A percentile compares a stretch with the other conserved stretches of the same genome.
These are phyloP conservation scores for Penicillium robsamsonii DNA, from an alignment of 495 filamentous ascomycete genomes.

Conservation along the genomic window DNA sequence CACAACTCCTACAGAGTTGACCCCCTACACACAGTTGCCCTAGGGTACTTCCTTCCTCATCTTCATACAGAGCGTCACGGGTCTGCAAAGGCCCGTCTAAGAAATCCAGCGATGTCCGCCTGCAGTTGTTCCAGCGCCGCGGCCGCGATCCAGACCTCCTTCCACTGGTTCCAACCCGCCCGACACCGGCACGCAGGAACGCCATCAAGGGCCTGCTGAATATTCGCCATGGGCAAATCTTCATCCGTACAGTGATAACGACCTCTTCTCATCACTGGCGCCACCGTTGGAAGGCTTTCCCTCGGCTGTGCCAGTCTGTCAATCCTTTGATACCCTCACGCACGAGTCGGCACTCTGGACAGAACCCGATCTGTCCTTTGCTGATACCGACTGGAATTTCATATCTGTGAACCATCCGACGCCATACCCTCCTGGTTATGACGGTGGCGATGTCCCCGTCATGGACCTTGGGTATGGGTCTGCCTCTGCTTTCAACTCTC, in stretches of 20 bases:
- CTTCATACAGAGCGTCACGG: slow-evolving; percentile 18
- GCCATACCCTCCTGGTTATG: slow-evolving; percentile 16
- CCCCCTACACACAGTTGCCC: background rate
- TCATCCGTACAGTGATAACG: slow-evolving; percentile 10
- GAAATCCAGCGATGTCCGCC: slow-evolving; percentile 29
- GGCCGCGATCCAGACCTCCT: slow-evolving; percentile 17
- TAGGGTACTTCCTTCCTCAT: background rate
- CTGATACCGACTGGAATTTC: slow-evolving; percentile 29
- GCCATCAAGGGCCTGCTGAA: slow-evolving; percentile 20
- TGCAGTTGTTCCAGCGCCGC: slow-evolving; percentile 23
- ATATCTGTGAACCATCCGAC: slow-evolving; percentile 16
- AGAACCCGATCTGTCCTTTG: slow-evolving; percentile 25
- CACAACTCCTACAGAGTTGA: slow-evolving; percentile 20
- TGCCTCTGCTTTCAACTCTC: slow-evolving; percentile 22
- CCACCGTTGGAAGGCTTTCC: slow-evolving; percentile 19
- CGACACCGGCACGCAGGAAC: slow-evolving; percentile 17
- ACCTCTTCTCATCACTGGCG: slow-evolving; percentile 18
- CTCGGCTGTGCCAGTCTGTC: slow-evolving; percentile 16
- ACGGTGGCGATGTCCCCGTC: slow-evolving; percentile 16
- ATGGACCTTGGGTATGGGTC: slow-evolving; percentile 19
- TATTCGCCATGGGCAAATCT: slow-evolving; percentile 17
- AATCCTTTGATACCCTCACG: slow-evolving; percentile 22
- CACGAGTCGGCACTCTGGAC: slow-evolving; percentile 29
- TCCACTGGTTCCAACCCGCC: slow-evolving; percentile 22
- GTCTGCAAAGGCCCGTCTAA: slow-evolving; percentile 33